These are phyloP conservation scores for Parafenestella ontariensis DNA, from an alignment of 2,329 filamentous ascomycete species.

Conservation along the genomic window DNA sequence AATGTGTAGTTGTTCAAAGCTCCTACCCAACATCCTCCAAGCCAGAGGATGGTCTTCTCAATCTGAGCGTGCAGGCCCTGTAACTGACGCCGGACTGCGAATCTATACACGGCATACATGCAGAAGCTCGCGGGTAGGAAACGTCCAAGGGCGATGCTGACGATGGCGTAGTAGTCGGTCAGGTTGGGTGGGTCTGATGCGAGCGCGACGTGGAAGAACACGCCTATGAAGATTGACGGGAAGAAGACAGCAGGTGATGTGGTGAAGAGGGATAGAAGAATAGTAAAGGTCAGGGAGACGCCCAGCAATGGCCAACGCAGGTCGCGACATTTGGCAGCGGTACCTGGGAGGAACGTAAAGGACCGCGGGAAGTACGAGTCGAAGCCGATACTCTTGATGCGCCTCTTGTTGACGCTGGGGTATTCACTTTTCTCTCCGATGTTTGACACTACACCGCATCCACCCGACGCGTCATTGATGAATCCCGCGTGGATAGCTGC, in stretches of 20 bases:
- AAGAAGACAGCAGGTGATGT: conserved; percentile 82
- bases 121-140: conserved; percentile 88
- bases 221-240: conserved; percentile 78
- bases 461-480: conserved; percentile 73
- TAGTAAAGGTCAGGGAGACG: conserved; percentile 80
- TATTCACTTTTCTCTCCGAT: conserved; percentile 73
- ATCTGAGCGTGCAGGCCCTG: conserved; percentile 78
- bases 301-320: conserved; percentile 83
- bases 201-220: conserved; percentile 90
- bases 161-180: conserved; percentile 70
- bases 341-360: conserved; percentile 74
- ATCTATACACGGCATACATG: conserved; percentile 85
- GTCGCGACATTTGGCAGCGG: conserved; percentile 75
- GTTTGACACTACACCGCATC: conserved; percentile 81
- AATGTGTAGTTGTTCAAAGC: conserved; percentile 95
- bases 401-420: conserved; percentile 69
- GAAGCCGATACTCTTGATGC: conserved; percentile 79
- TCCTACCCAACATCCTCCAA: conserved; percentile 90
- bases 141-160: conserved; percentile 80
- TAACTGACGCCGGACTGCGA: conserved; percentile 77
- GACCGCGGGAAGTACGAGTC: conserved; percentile 89
- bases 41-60: conserved; percentile 89
- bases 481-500: conserved; percentile 85
- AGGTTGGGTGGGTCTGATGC: conserved; percentile 84
- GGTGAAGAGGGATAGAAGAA: conserved; percentile 80